phyloP scores from a whole-genome alignment of 352 stramenopile genomes.

The Globisporangium iwayamae region DNA sequence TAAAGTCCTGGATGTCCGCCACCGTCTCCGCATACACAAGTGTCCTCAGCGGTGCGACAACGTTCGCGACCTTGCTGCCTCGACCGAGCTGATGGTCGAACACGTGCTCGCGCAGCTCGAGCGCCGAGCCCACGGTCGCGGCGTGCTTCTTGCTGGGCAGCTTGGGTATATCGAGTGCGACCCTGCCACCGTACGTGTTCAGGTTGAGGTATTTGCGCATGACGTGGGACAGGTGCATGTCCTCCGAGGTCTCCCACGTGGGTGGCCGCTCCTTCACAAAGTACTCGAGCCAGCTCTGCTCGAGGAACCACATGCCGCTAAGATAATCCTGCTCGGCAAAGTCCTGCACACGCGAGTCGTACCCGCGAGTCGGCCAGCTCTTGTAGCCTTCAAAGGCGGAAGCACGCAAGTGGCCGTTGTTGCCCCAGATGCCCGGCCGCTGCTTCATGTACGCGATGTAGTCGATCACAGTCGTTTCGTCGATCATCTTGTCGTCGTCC shows the following conservation, averaged over 20 bases:
- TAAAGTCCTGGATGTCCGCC: slow-evolving; percentile 39
- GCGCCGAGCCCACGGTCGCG: slow-evolving; percentile 40
- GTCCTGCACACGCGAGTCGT: slow-evolving; percentile 25
- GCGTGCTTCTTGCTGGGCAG: slow-evolving; percentile 37
- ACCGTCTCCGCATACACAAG: slow-evolving; percentile 55
- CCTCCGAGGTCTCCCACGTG: slow-evolving; percentile 48
- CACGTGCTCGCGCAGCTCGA: slow-evolving; percentile 51
- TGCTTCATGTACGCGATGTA: slow-evolving; percentile 41
- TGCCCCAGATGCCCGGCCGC: slow-evolving; percentile 43
- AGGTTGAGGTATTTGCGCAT: slow-evolving; percentile 66
- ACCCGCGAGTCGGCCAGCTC: slow-evolving; percentile 36
- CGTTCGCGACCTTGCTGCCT: slow-evolving; percentile 54
- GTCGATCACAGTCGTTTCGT: slow-evolving; percentile 35
- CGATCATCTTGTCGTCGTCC: slow-evolving; percentile 48
- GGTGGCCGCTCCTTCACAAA: slow-evolving; percentile 54
- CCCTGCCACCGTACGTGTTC: slow-evolving; percentile 53
- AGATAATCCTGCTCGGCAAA: slow-evolving; percentile 58
- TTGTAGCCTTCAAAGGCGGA: slow-evolving; percentile 42
- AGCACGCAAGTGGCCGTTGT: slow-evolving; percentile 45
- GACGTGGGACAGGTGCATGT: slow-evolving; percentile 63
- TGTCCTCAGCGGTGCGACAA: slow-evolving; percentile 39
- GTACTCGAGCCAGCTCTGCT: slow-evolving; percentile 63
- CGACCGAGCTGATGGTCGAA: slow-evolving; percentile 58
- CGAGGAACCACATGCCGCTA: slow-evolving; percentile 62
- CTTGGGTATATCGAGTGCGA: slow-evolving; percentile 26